Evolutionary conservation across 768 basidiomycete genomes (phyloP).

Genomic region (Collybia nuda): DNA sequence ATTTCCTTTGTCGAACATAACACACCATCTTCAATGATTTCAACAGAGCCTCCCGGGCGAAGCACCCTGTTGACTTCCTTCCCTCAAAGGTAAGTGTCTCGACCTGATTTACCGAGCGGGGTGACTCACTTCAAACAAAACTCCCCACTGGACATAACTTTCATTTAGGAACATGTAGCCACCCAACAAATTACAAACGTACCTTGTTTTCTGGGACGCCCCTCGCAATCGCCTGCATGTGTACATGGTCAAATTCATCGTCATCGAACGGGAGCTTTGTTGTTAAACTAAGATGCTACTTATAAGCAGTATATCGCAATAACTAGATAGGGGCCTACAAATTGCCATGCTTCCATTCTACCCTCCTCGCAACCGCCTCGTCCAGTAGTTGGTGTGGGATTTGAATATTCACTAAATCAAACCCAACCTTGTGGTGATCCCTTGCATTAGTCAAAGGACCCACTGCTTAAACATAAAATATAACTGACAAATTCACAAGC

Average conservation of each 20-base stretch:
- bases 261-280: slow-evolving; percentile 80
- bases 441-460: background rate
- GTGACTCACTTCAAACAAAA: slow-evolving; percentile 57
- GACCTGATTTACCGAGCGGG: too few species aligned
- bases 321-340: slow-evolving; percentile 42
- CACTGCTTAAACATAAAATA: background rate
- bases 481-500: slow-evolving; percentile 59
- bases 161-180: slow-evolving; percentile 5
- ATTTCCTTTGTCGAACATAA: background rate
- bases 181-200: slow-evolving; percentile 9
- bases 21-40: slow-evolving; percentile 73
- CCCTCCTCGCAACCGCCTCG: slow-evolving; percentile 49
- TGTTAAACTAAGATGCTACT: slow-evolving; percentile 51
- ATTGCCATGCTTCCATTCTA: slow-evolving; percentile 77
- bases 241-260: slow-evolving; percentile 82
- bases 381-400: slow-evolving; percentile 55
- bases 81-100: too few species aligned
- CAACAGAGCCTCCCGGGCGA: slow-evolving; percentile 67
- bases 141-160: slow-evolving; percentile 52
- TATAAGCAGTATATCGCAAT: background rate
- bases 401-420: slow-evolving; percentile 78
- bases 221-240: slow-evolving; percentile 61
- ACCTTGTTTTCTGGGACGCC: slow-evolving; percentile 80
- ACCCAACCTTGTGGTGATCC: slow-evolving; percentile 55
- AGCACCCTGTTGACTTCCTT: slow-evolving; percentile 76